Evolutionary conservation across 108 stramenopile genomes (phyloP).

Genomic region (Cylindrotheca fusiformis): DNA sequence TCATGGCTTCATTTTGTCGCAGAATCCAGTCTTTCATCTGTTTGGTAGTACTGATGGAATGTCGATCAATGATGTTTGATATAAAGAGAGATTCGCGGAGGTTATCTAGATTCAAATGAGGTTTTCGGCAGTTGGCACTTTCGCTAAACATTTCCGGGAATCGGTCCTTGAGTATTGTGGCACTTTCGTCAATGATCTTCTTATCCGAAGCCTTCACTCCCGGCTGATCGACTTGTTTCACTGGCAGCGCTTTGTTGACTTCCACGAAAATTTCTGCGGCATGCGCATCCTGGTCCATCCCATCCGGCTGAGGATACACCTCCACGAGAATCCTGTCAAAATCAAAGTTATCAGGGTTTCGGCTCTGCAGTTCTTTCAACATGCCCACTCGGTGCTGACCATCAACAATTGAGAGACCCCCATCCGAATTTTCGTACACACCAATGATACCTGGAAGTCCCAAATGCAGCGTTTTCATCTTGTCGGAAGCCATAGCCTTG

Average conservation of each 20-base stretch:
- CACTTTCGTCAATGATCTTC: constrained; percentile 60
- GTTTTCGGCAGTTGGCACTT: constrained; percentile 69
- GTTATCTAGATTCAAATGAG: constrained; percentile 86
- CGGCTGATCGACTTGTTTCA: constrained; percentile 77
- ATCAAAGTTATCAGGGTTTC: constrained; percentile 44
- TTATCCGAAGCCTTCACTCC: constrained; percentile 53
- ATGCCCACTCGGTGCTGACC: constrained; percentile 90
- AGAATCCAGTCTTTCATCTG: constrained; percentile 55
- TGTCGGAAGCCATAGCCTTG: constrained; percentile 67
- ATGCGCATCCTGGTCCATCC: constrained; percentile 28
- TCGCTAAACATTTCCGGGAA: constrained; percentile 85
- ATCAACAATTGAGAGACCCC: constrained; percentile 70
- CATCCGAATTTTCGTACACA: constrained; percentile 59
- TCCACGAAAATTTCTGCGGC: constrained; percentile 75
- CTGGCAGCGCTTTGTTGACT: constrained; percentile 88
- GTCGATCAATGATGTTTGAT: constrained; percentile 53
- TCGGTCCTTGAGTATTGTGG: constrained; percentile 36
- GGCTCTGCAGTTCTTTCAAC: constrained; percentile 62
- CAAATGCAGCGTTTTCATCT: constrained; percentile 54
- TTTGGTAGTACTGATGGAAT: constrained; percentile 43
- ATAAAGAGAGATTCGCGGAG: constrained; percentile 83
- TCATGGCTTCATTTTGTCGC: constrained; percentile 50
- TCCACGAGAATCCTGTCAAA: constrained; percentile 75
- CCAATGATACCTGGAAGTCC: constrained; percentile 80
- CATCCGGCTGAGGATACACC: constrained; percentile 44